Conservation (phyloP, 2,329 filamentous ascomycete genomes). For the Zarea fungicola region DNA sequence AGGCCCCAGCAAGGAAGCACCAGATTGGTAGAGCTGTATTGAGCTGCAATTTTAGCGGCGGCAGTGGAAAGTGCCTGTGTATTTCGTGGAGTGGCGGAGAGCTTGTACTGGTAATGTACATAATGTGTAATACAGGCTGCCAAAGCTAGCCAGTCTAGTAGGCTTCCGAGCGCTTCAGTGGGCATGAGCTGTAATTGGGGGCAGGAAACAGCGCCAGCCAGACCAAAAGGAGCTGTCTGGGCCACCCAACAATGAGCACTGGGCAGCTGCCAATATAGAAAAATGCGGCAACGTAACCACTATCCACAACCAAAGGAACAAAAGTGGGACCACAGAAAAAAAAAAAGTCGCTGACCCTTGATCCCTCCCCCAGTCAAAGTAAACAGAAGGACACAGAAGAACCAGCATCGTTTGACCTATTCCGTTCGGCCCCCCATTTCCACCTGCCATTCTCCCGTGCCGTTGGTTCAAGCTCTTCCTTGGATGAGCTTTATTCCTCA, state of each 20-base stretch:
- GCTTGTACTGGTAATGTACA: too few relatives aligned
- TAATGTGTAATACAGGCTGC: too few relatives aligned
- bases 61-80: neutral
- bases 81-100: too few relatives aligned
- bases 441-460: neutral
- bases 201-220: too few relatives aligned
- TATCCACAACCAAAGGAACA: neutral
- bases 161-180: too few relatives aligned
- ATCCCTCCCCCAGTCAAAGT: conserved; percentile 11
- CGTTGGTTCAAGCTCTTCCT: neutral
- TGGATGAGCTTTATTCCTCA: neutral
- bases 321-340: conserved; percentile 7
- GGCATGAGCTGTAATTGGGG: too few relatives aligned
- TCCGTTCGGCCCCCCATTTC: conserved; percentile 5
- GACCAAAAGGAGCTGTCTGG: too few relatives aligned
- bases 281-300: conserved; percentile 6
- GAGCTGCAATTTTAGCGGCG: conserved; percentile 4
- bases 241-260: too few relatives aligned
- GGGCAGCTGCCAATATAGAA: too few relatives aligned
- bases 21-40: too few relatives aligned
- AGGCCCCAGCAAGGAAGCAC: neutral
- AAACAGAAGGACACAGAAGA: conserved; percentile 11
- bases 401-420: neutral
- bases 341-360: conserved; percentile 13
- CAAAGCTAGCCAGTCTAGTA: too few relatives aligned